Evolutionary conservation across 83 land plant genomes (phyloP).

Genomic region (Isoetes engelmannii): DNA sequence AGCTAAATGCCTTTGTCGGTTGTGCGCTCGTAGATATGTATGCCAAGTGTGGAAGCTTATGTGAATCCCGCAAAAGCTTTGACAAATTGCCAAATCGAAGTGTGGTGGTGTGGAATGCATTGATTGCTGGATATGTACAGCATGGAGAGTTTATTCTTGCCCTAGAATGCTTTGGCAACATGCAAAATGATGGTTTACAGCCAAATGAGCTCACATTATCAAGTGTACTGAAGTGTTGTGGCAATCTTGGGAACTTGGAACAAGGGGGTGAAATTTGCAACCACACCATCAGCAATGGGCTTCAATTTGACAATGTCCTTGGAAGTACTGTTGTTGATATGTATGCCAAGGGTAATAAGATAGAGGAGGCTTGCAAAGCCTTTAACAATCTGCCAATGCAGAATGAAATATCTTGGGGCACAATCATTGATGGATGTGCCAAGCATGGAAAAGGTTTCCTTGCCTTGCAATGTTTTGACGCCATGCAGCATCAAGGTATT

Average conservation of each 20-base stretch:
- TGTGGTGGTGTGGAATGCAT: constrained; percentile 26
- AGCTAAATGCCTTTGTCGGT: background rate
- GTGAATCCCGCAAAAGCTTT: constrained; percentile 23
- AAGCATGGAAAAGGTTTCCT: constrained; percentile 13
- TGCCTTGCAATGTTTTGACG: constrained; percentile 17
- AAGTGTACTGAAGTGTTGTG: constrained; percentile 24
- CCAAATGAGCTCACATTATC: constrained; percentile 20
- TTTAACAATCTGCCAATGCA: background rate
- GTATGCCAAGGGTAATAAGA: constrained; percentile 32
- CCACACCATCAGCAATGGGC: background rate
- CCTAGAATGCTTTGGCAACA: constrained; percentile 18
- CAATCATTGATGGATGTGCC: constrained; percentile 31
- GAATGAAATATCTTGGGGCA: constrained; percentile 27
- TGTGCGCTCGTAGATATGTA: constrained; percentile 25
- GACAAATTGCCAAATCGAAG: constrained; percentile 15
- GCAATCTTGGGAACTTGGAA: constrained; percentile 3
- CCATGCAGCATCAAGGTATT: constrained; percentile 18
- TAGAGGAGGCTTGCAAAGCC: constrained; percentile 19
- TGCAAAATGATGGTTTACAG: constrained; percentile 21
- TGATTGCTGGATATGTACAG: constrained; percentile 30
- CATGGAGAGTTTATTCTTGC: constrained; percentile 15
- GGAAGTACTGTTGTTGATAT: constrained; percentile 27
- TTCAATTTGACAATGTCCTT: constrained; percentile 1
- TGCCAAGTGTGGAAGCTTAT: constrained; percentile 16
- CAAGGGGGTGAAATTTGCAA: background rate